Evolutionary conservation across 768 basidiomycete genomes (phyloP), one percentile per base, ranked within the genome.

Genomic region (Lentinus brumalis): DNA sequence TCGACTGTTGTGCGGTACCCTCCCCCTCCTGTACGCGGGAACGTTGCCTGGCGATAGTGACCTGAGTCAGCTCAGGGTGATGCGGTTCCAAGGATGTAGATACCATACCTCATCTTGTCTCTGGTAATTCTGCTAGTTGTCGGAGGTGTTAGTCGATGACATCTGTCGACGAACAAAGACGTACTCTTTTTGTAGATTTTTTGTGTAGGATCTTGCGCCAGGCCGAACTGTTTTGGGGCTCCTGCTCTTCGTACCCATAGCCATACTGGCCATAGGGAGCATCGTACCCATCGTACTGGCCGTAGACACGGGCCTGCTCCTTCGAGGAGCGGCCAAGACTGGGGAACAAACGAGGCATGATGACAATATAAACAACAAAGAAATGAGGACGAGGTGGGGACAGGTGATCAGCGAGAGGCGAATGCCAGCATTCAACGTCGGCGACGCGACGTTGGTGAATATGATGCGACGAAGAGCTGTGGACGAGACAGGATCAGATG

Each of bases 291-390:
- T 58, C 61, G 46, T 62, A 64, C 49, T 62, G 51, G 31, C 54
- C 61, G 32, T 65, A 64, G 10, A 42, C 54, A 35, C 60, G 46
- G 2, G 45, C 50, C 11, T 62, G 53, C 12, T 61, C 64, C 51
- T 68, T 66, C 44, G 68, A 67, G 54, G 66, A 66, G 44, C 66
- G 68, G 50, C 69, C 64, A 38, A 70, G 62, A 26, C 65, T 66
- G 30, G 66, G 62, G 51, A 72, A 70, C 12, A 72, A 51, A 49
- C 69, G 67, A 62, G 69, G 68, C 71, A 72, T 72, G 31, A 10
- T 41, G 54, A 18, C 11, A 32, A 32, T 32, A 30, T 12, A 11
- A 53, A 26, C 26, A 51, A 31, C n/a, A 53, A 12, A 41, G 12
- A 39, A 26, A 54, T 35, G 42, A 50, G n/a, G 44, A 21, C 12